phyloP scores from a whole-genome alignment of 2,329 filamentous ascomycete genomes.

The Truncatella angustata region DNA sequence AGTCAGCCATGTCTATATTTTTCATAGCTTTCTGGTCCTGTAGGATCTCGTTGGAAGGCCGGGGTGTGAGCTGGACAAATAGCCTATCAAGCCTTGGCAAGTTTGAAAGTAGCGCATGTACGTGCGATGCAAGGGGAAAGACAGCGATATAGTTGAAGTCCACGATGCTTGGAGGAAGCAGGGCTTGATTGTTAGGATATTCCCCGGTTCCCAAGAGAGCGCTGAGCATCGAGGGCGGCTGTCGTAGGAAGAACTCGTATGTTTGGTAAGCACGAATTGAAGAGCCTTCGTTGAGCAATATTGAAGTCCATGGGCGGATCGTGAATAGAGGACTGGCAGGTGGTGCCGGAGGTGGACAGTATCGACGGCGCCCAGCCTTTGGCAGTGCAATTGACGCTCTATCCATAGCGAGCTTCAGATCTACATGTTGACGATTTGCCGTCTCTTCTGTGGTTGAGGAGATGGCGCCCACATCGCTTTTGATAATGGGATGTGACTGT shows the following conservation, averaged over 20 bases:
- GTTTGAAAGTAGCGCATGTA: conserved; percentile 45
- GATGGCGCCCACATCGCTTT: not conserved
- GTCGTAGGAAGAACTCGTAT: conserved; percentile 68
- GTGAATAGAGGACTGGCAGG: conserved; percentile 47
- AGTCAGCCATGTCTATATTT: conserved; percentile 38
- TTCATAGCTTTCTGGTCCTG: conserved; percentile 35
- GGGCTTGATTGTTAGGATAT: conserved; percentile 32
- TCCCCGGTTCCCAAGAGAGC: conserved; percentile 45
- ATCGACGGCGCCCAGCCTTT: not conserved
- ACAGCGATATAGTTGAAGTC: conserved; percentile 61
- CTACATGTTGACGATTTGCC: not conserved
- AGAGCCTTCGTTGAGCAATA: conserved; percentile 73
- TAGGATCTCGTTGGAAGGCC: conserved; percentile 33
- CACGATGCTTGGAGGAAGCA: conserved; percentile 41
- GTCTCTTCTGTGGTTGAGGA: not conserved
- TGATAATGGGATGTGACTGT: not conserved
- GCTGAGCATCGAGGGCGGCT: conserved; percentile 60
- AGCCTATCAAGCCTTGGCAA: conserved; percentile 52
- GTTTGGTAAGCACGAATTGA: conserved; percentile 68
- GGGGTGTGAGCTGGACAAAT: conserved; percentile 47
- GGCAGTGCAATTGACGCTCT: conserved; percentile 3
- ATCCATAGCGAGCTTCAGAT: not conserved
- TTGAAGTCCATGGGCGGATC: conserved; percentile 61
- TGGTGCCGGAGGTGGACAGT: not conserved
- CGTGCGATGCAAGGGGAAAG: conserved; percentile 64